A percentile compares a stretch with the other conserved stretches of the same genome.
phyloP scores from a whole-genome alignment of 768 basidiomycete species.

The Amanita pseudoporphyria region DNA sequence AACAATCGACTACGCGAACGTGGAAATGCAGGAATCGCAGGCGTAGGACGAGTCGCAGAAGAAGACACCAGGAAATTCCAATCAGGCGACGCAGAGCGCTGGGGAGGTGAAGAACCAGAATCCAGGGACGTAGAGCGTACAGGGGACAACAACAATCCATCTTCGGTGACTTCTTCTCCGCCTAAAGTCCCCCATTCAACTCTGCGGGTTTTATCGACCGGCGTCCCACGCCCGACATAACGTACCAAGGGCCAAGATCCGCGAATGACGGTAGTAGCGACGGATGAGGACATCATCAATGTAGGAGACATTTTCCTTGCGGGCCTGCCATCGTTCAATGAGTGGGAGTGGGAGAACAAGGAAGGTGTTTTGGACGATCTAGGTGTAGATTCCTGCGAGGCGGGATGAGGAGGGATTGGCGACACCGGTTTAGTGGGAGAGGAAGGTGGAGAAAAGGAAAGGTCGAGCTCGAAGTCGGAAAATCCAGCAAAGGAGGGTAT shows the following conservation, averaged over 20 bases:
- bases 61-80: constrained; percentile 28
- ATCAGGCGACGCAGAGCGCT: constrained; percentile 29
- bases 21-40: constrained; percentile 1
- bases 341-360: constrained; percentile 21
- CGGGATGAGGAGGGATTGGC: constrained; percentile 17
- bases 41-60: constrained; percentile 14
- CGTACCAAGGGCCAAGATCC: constrained; percentile 36
- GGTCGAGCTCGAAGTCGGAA: constrained; percentile 36
- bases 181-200: constrained; percentile 35
- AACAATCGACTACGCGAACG: constrained; percentile 4
- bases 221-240: constrained; percentile 40
- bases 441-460: constrained; percentile 30
- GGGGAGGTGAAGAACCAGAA: constrained; percentile 19
- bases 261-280: constrained; percentile 20
- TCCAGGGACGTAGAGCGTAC: constrained; percentile 30
- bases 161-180: constrained; percentile 30
- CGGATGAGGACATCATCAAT: constrained; percentile 18
- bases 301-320: constrained; percentile 20
- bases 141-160: constrained; percentile 33
- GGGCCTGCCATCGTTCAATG: constrained; percentile 14
- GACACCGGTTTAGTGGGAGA: constrained; percentile 30
- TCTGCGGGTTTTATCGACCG: constrained; percentile 32
- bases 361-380: constrained; percentile 27
- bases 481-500: constrained; percentile 29
- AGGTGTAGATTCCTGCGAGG: constrained; percentile 23